Percentiles rank a stretch among this genome's conserved stretches.
phyloP scores from a whole-genome alignment of 148 eudicot species.

The Selenicereus undatus region DNA sequence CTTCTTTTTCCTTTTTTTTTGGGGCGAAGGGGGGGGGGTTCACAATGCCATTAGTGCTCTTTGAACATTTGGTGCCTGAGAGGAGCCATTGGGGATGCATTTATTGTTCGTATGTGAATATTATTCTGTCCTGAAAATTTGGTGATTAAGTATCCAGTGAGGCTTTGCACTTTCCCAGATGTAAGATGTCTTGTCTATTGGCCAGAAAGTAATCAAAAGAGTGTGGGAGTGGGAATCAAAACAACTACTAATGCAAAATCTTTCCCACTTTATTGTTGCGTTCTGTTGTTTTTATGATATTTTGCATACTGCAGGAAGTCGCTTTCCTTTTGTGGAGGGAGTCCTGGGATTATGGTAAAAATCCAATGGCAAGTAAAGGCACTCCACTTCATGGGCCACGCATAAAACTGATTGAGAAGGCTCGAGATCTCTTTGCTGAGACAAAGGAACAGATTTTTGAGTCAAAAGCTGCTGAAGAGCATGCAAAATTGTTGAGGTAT shows the following conservation, averaged over 20 bases:
- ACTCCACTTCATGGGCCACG: conserved; percentile 91
- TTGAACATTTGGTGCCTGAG: too few relatives aligned
- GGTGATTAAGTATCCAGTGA: background rate
- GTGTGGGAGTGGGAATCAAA: background rate
- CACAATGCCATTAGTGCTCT: too few relatives aligned
- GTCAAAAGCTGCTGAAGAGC: conserved; percentile 96
- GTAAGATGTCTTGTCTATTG: background rate
- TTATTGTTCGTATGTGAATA: background rate
- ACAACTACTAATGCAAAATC: background rate
- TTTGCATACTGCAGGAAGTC: conserved; percentile 61
- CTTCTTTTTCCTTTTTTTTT: too few relatives aligned
- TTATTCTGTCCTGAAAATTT: background rate
- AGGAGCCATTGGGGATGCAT: too few relatives aligned
- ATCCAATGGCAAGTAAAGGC: conserved; percentile 94
- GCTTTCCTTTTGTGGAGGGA: conserved; percentile 91
- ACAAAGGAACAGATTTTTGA: conserved; percentile 92
- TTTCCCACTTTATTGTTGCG: background rate
- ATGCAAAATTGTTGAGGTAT: conserved; percentile 87
- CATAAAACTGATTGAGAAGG: conserved; percentile 82
- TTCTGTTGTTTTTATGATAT: background rate
- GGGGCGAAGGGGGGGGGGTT: too few relatives aligned
- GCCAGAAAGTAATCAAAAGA: background rate
- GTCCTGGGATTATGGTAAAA: conserved; percentile 82
- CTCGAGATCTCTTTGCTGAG: conserved; percentile 73
- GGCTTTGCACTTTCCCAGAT: background rate